phyloP scores from a whole-genome alignment of 2,329 filamentous ascomycete genomes.

The Epichloe aotearoae region DNA sequence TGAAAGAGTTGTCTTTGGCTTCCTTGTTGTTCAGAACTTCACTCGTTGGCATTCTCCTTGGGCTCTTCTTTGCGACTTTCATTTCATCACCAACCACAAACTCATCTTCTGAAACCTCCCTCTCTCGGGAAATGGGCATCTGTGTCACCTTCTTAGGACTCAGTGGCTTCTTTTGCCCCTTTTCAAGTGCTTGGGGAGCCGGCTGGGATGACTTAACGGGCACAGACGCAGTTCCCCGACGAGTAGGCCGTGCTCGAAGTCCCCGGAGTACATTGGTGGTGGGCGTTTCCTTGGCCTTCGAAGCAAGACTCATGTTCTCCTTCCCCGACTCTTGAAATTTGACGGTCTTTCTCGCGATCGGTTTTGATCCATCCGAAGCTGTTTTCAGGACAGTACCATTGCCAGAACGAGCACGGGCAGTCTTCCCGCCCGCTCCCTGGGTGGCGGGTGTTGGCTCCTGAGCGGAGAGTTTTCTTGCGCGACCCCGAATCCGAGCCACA shows the following conservation, averaged over 20 bases:
- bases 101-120: constrained; percentile 43
- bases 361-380: constrained; percentile 23
- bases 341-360: constrained; percentile 44
- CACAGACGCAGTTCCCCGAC: constrained; percentile 21
- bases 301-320: constrained; percentile 41
- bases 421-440: constrained; percentile 19
- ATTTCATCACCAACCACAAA: constrained; percentile 34
- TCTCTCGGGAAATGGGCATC: constrained; percentile 33
- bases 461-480: constrained; percentile 27
- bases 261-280: constrained; percentile 18
- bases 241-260: constrained; percentile 30
- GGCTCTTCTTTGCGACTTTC: neutral
- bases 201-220: constrained; percentile 19
- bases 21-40: neutral
- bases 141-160: constrained; percentile 54
- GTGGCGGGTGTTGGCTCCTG: constrained; percentile 12
- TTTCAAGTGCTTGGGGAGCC: constrained; percentile 5
- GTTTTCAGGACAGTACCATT: constrained; percentile 16
- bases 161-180: constrained; percentile 32
- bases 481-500: constrained; percentile 21
- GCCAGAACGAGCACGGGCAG: constrained; percentile 15
- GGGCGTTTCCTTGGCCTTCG: constrained; percentile 23
- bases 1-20: constrained; percentile 1
- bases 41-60: constrained; percentile 9
- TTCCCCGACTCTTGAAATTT: constrained; percentile 53